Conservation (phyloP, 139 green algal species). For the Chlorella sorokiniana region DNA sequence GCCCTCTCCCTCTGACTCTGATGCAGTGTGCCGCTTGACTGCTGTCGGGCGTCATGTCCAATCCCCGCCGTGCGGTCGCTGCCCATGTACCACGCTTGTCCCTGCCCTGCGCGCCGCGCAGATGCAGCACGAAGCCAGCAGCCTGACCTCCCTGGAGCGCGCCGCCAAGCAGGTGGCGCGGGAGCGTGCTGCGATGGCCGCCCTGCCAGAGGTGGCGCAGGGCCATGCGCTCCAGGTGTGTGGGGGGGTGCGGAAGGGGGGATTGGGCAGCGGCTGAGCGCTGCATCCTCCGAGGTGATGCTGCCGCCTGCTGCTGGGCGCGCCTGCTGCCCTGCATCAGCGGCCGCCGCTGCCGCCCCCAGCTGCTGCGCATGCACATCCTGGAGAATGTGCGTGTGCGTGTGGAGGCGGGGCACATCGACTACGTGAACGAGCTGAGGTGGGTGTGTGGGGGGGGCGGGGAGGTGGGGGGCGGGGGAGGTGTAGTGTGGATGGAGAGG, state of each 20-base stretch:
- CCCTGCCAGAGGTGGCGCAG: slow-evolving; percentile 16
- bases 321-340: no score
- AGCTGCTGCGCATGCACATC: slow-evolving; percentile 77
- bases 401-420: slow-evolving; percentile 73
- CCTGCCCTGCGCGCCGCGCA: neutral
- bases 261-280: neutral
- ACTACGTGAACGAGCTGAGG: slow-evolving; percentile 81
- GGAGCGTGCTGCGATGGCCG: neutral
- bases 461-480: neutral
- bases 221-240: slow-evolving; percentile 26
- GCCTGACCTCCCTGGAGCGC: neutral
- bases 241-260: neutral
- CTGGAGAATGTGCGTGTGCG: slow-evolving; percentile 67
- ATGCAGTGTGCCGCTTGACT: no score
- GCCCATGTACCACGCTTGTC: no score
- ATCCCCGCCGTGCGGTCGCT: no score
- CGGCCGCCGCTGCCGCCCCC: no score
- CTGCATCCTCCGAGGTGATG: neutral
- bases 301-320: neutral
- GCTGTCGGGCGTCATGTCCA: no score
- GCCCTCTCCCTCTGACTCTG: neutral
- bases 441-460: neutral
- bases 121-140: slow-evolving; percentile 4
- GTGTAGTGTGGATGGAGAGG: neutral
- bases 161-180: neutral